A percentile compares a stretch with the other conserved stretches of the same genome.
Evolutionary conservation across 768 basidiomycete species (phyloP).

Genomic region (Coprinopsis cinerea): DNA sequence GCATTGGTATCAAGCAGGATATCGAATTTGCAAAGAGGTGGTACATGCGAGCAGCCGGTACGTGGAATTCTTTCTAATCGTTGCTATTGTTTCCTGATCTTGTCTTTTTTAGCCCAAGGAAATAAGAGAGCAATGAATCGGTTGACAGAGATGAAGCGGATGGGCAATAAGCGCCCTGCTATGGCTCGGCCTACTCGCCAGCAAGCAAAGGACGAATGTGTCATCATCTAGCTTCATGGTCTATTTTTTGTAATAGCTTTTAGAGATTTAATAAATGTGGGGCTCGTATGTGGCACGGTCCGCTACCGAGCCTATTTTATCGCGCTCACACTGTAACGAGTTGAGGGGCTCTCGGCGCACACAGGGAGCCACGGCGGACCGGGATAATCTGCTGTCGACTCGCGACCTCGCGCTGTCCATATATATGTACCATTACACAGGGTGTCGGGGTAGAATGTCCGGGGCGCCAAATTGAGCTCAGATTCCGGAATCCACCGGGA

Average conservation of each 20-base stretch:
- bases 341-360: too few species aligned
- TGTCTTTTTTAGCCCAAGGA: conserved; percentile 68
- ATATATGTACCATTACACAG: too few species aligned
- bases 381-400: too few species aligned
- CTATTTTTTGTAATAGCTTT: background rate
- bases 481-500: too few species aligned
- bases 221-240: conserved; percentile 35
- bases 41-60: conserved; percentile 99
- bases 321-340: too few species aligned
- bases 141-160: conserved; percentile 90
- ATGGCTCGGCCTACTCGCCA: conserved; percentile 87
- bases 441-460: too few species aligned
- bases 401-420: too few species aligned
- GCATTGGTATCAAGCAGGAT: conserved; percentile 96
- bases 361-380: too few species aligned
- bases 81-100: conserved; percentile 1
- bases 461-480: too few species aligned
- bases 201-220: conserved; percentile 91
- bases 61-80: conserved; percentile 2
- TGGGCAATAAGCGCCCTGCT: conserved; percentile 65
- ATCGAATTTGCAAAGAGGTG: conserved; percentile 93
- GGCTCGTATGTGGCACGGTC: too few species aligned
- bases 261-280: too few species aligned
- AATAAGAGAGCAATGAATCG: conserved; percentile 97
- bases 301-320: too few species aligned